Conservation (phyloP, 1,284 basidiomycete genomes). For the Acaromyces ingoldii region DNA sequence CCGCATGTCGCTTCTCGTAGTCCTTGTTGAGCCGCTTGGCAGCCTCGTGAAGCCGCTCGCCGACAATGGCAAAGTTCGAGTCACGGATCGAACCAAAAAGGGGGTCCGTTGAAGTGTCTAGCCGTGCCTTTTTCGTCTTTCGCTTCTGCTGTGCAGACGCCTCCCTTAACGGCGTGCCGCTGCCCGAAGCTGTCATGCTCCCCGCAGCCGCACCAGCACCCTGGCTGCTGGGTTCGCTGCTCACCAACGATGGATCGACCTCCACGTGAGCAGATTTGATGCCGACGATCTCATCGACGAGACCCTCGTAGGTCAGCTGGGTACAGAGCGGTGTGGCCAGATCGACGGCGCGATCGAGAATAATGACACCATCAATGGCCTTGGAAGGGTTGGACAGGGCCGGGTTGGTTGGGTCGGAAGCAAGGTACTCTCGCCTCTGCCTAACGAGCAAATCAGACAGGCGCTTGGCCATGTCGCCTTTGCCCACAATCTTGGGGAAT, state of each 20-base stretch:
- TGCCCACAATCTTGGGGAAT: slow-evolving; percentile 87
- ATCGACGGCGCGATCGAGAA: slow-evolving; percentile 87
- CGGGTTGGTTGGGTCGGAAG: slow-evolving; percentile 43
- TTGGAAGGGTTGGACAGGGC: slow-evolving; percentile 35
- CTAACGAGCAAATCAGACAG: slow-evolving; percentile 69
- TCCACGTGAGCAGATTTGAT: slow-evolving; percentile 88
- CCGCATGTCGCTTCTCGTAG: slow-evolving; percentile 74
- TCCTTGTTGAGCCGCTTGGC: slow-evolving; percentile 84
- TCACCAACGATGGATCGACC: slow-evolving; percentile 72
- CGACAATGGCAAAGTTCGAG: slow-evolving; percentile 89
- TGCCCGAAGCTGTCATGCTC: slow-evolving; percentile 15
- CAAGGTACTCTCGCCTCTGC: slow-evolving; percentile 56
- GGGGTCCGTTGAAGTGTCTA: slow-evolving; percentile 72
- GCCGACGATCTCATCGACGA: slow-evolving; percentile 88
- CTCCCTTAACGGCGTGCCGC: slow-evolving; percentile 26
- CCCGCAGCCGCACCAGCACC: not conserved
- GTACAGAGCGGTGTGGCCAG: slow-evolving; percentile 93
- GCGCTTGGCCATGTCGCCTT: slow-evolving; percentile 84
- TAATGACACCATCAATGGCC: slow-evolving; percentile 76
- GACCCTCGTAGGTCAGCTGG: slow-evolving; percentile 92
- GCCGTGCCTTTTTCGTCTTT: slow-evolving; percentile 75
- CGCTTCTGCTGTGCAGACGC: slow-evolving; percentile 27
- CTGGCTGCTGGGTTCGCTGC: slow-evolving; percentile 24
- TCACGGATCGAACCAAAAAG: slow-evolving; percentile 80
- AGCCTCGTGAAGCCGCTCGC: slow-evolving; percentile 71